phyloP scores from a whole-genome alignment of 768 basidiomycete genomes.

The Dendrothele bispora region DNA sequence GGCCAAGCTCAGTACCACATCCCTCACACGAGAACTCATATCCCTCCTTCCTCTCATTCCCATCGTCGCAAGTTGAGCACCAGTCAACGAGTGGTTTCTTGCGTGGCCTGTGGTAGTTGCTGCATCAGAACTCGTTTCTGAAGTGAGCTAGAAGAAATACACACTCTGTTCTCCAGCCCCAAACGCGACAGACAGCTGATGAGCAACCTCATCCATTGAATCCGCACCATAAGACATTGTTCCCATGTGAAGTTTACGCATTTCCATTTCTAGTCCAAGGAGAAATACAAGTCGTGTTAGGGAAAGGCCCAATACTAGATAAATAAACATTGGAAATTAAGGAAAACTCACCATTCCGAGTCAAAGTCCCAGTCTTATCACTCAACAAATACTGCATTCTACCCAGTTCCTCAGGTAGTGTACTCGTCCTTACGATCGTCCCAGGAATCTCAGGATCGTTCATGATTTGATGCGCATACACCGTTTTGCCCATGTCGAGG shows the following conservation, averaged over 20 bases:
- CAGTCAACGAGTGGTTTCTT: neutral
- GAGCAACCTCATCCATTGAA: constrained; percentile 98
- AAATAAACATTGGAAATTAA: neutral
- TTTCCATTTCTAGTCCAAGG: constrained; percentile 84
- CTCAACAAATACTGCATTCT: constrained; percentile 94
- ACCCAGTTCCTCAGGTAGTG: constrained; percentile 94
- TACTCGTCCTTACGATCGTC: constrained; percentile 97
- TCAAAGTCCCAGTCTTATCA: constrained; percentile 97
- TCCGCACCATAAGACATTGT: constrained; percentile 97
- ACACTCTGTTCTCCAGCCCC: constrained; percentile 61
- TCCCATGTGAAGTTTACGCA: constrained; percentile 98
- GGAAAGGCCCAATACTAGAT: too few species aligned
- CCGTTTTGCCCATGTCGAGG: constrained; percentile 99
- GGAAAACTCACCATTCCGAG: constrained; percentile 84
- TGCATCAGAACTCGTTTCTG: neutral
- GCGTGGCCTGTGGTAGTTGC: neutral
- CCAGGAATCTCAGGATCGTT: constrained; percentile 89
- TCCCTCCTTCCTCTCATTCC: constrained; percentile 75
- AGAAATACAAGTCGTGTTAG: neutral
- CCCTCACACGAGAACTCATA: constrained; percentile 90
- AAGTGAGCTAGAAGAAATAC: constrained; percentile 8
- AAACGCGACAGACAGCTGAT: constrained; percentile 87
- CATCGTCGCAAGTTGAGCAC: neutral
- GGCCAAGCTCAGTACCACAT: constrained; percentile 90
- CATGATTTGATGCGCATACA: constrained; percentile 96